Evolutionary conservation across 306 rosid genomes (phyloP), one percentile per base, ranked within the genome.

Genomic region (Spatholobus suberectus): DNA sequence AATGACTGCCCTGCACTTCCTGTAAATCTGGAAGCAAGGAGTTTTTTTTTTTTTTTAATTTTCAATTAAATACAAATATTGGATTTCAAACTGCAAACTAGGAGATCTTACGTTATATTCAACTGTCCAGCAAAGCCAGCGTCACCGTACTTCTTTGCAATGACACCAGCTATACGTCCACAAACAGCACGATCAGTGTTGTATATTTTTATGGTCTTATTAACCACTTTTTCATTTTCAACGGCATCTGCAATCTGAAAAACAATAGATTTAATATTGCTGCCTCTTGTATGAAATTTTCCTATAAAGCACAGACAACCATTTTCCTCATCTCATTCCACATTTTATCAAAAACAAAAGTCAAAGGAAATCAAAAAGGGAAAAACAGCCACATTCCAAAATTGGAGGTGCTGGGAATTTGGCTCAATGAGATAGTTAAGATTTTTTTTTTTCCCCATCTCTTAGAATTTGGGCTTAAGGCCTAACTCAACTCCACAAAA

Each of bases 1-100:
- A 96, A 96, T 70, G 99, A 96, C 89, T 96, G 99, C 59, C 99
- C 99, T 24, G 97, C 99, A 61, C 99, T 96, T 82, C 99, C 99
- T n/a, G 84, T 81, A 81, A 93, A 96, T 82, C 99, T 96, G 95
- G 80, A 88, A 24, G 49, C 54, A 86, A 5, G 71, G 59, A 15
- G 23, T 68, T 55, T 6, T 2, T 27, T 26, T 5, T n/a, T n/a
- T n/a, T n/a, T 52, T 17, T 90, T 27, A 87, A 80, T 57, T 76
- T 76, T 74, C 58, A 59, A 29, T 81, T 55, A 49, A 70, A 73
- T 73, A 58, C 57, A 79, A 71, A 78, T 27, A 66, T 35, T 35
- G 58, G 76, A 62, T 72, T 76, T 41, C 43, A 67, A 84, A 57
- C 73, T 51, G 27, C 23, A 86, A 17, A 75, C 41, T 11, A 66